Evolutionary conservation across 768 basidiomycete genomes (phyloP).

Genomic region (Rubroboletus satanas): DNA sequence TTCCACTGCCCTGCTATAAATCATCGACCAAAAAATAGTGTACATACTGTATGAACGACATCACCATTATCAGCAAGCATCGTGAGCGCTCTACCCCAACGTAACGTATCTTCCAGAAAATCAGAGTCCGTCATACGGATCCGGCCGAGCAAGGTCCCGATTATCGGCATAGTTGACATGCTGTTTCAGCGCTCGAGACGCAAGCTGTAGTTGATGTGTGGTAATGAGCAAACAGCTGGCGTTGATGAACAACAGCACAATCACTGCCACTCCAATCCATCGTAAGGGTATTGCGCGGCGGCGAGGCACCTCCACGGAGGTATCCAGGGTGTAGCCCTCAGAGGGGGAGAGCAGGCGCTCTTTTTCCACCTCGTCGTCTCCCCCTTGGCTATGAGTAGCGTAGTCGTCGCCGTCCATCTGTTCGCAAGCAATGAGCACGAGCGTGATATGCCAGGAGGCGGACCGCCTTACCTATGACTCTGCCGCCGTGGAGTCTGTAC

Average conservation of each 20-base stretch:
- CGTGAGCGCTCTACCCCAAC: background rate
- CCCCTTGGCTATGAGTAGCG: constrained; percentile 3
- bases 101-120: background rate
- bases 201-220: constrained; percentile 15
- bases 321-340: background rate
- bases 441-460: background rate
- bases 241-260: constrained; percentile 24
- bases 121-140: constrained; percentile 31
- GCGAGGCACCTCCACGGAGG: constrained; percentile 5
- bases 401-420: constrained; percentile 19
- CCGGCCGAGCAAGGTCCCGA: constrained; percentile 27
- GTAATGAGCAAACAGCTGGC: constrained; percentile 18
- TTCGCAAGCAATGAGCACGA: background rate
- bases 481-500: background rate
- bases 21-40: constrained; percentile 1
- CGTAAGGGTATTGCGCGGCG: background rate
- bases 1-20: background rate
- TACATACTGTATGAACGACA: background rate
- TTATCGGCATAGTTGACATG: constrained; percentile 22
- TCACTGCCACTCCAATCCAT: constrained; percentile 16
- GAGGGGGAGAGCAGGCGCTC: constrained; percentile 11
- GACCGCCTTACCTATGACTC: constrained; percentile 1
- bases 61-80: background rate
- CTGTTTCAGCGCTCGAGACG: constrained; percentile 16
- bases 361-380: constrained; percentile 15